Conservation (phyloP, 2,329 filamentous ascomycete species). For the Penicillium olsonii region DNA sequence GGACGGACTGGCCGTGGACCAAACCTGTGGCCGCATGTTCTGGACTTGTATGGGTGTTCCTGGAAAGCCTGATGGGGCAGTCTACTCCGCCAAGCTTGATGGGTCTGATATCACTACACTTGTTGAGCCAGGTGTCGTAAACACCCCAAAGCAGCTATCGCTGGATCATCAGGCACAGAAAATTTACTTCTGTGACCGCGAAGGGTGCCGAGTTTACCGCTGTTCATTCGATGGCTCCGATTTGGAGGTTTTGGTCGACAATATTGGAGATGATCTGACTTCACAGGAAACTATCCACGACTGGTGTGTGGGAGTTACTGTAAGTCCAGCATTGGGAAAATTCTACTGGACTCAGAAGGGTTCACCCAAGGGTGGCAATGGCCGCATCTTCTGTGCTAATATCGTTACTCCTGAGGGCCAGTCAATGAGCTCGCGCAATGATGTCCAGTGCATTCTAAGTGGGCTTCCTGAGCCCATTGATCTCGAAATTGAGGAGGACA, state of each 20-base stretch:
- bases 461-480: constrained; percentile 59
- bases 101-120: constrained; percentile 49
- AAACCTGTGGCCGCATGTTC: constrained; percentile 41
- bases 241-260: constrained; percentile 31
- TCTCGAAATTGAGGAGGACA: constrained; percentile 53
- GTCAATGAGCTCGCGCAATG: constrained; percentile 37
- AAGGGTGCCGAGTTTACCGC: constrained; percentile 42
- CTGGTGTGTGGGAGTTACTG: constrained; percentile 60
- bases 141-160: constrained; percentile 52
- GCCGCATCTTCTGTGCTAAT: constrained; percentile 57
- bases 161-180: constrained; percentile 30
- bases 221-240: constrained; percentile 37
- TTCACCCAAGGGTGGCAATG: constrained; percentile 51
- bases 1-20: constrained; percentile 49
- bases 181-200: constrained; percentile 48
- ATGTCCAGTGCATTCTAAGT: constrained; percentile 48
- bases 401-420: constrained; percentile 42
- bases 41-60: constrained; percentile 55
- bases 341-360: constrained; percentile 67
- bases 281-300: constrained; percentile 31
- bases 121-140: constrained; percentile 45
- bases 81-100: constrained; percentile 51
- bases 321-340: constrained; percentile 46
- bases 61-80: constrained; percentile 41
- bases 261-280: constrained; percentile 30